Conservation (phyloP, 805 yeast species). For the Saturnispora diversa region DNA sequence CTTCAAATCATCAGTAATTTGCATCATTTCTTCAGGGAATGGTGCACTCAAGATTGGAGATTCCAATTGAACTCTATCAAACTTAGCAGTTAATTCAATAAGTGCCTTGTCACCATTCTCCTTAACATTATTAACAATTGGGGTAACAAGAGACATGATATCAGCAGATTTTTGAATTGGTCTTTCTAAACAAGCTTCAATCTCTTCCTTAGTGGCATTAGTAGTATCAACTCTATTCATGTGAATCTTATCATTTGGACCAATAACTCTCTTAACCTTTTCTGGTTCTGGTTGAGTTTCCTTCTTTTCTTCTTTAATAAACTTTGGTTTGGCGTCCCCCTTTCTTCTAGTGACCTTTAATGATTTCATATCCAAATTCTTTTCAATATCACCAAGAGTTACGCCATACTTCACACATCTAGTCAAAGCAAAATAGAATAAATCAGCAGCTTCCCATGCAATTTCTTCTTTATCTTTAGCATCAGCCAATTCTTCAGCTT, state of each 20-base stretch:
- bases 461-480: conserved; percentile 60
- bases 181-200: conserved; percentile 64
- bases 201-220: conserved; percentile 35
- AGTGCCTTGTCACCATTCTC: conserved; percentile 78
- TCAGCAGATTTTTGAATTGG: conserved; percentile 94
- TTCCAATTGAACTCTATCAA: conserved; percentile 70
- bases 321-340: conserved; percentile 92
- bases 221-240: conserved; percentile 43
- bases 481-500: conserved; percentile 90
- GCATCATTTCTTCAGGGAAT: conserved; percentile 69
- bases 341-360: conserved; percentile 84
- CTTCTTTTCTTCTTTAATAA: conserved; percentile 30
- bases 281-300: conserved; percentile 13
- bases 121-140: conserved; percentile 76
- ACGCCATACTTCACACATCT: conserved; percentile 67
- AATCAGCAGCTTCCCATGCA: conserved; percentile 97
- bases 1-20: conserved; percentile 63
- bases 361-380: conserved; percentile 73
- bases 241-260: conserved; percentile 34
- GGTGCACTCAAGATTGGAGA: conserved; percentile 83
- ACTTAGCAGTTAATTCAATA: conserved; percentile 81
- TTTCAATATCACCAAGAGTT: conserved; percentile 69
- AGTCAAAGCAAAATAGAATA: conserved; percentile 49
- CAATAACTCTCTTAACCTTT: conserved; percentile 23
- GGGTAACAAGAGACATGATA: conserved; percentile 86